phyloP scores from a whole-genome alignment of 2,329 filamentous ascomycete genomes.

The Botrytis byssoidea region DNA sequence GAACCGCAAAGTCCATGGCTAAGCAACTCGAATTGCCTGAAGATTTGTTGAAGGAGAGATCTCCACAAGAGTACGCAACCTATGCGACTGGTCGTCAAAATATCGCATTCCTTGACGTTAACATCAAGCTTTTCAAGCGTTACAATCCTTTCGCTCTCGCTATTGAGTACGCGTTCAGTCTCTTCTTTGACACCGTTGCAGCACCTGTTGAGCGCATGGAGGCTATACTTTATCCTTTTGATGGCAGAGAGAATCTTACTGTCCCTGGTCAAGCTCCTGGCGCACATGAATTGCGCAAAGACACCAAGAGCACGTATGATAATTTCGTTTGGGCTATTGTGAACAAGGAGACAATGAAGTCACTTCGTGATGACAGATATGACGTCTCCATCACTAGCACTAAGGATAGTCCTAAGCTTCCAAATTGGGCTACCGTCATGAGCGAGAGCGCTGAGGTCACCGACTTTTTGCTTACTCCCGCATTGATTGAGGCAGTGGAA shows the following conservation, averaged over 20 bases:
- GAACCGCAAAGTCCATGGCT: slow-evolving; percentile 42
- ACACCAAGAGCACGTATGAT: slow-evolving; percentile 71
- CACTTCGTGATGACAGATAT: slow-evolving; percentile 87
- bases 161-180: slow-evolving; percentile 68
- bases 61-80: slow-evolving; percentile 77
- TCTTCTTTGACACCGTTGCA: slow-evolving; percentile 77
- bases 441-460: slow-evolving; percentile 95
- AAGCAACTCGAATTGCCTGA: slow-evolving; percentile 46
- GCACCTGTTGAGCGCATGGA: slow-evolving; percentile 71
- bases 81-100: slow-evolving; percentile 94
- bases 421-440: slow-evolving; percentile 90
- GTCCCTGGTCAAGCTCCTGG: slow-evolving; percentile 63
- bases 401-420: slow-evolving; percentile 89
- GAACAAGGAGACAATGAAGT: slow-evolving; percentile 92
- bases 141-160: slow-evolving; percentile 36
- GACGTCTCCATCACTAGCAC: slow-evolving; percentile 90
- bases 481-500: slow-evolving; percentile 76
- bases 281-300: slow-evolving; percentile 54
- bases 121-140: slow-evolving; percentile 35
- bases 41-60: slow-evolving; percentile 77
- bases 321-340: slow-evolving; percentile 94
- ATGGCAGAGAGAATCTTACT: slow-evolving; percentile 81
- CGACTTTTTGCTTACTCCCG: slow-evolving; percentile 80
- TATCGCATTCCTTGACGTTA: slow-evolving; percentile 84
- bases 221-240: slow-evolving; percentile 80